Evolutionary conservation across 192 early-diverging fungal species (phyloP), one percentile per base, ranked within the genome.

Genomic region (Phlyctochytrium planicorne): DNA sequence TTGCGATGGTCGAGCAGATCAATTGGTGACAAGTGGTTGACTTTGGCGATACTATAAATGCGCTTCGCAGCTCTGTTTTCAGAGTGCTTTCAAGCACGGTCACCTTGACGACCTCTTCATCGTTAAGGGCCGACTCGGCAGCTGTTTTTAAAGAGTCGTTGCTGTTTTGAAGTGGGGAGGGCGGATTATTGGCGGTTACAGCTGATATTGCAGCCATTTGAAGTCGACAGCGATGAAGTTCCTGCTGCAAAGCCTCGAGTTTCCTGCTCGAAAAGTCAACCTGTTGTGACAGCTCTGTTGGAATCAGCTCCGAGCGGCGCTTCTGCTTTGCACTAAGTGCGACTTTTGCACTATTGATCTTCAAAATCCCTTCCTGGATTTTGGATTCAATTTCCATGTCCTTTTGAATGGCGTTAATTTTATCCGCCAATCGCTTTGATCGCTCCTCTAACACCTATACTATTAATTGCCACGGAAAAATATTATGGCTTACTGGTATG

Each of bases 361-460:
- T 80, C 30, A 83, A 61, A 1, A 85, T 52, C 17, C 83, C 83
- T 53, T 85, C 83, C 36, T 74, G 67, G 29, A 85, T 85, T 65
- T 82, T 84, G 65, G 79, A 65, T 73, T 85, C 83, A 30, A 85
- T 85, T 53, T 85, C 83, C 10, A 85, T 53, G 59, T 85, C 83
- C 30, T 69, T 59, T 63, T 85, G 79, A 30, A 85, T 59, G 0
- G 81, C 83, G 32, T 76, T 55, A 30, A 85, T 73, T 69, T 85
- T 85, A 37, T 84, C 79, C 17, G 63, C 65, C 6, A 85, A 62
- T 32, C 69, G 60, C 24, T 57, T 65, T 23, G 72, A 65, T 34
- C 71, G 70, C 12, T 85, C 82, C 17, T 77, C 77, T n/a, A 67
- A 68, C 24, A 55, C 36, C 65, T 73, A 52, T 29, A 20, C 10